Base-by-base conservation (phyloP, 495 filamentous ascomycete genomes). In the Aspergillus leporis region DNA sequence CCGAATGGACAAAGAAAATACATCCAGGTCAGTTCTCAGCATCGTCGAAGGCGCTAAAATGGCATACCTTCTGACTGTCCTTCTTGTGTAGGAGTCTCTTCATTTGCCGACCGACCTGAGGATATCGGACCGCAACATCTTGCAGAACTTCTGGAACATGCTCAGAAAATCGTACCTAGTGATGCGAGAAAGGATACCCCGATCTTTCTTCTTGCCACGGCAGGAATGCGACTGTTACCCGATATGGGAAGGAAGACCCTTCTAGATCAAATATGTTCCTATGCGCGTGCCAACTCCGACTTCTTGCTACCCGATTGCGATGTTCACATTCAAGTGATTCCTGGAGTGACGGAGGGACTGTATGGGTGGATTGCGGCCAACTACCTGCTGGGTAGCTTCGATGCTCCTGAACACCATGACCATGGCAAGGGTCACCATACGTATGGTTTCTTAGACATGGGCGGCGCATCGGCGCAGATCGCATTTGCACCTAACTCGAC, bases 281-380 rank as follows among this genome's bases (percentile, higher is more conserved):
- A 94, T 67, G 86, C 92, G 19, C 87, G 85, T 49, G 74, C 81
- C 48, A 87, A 91, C 49, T 92, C 92, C 12, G 77, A 86, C 21
- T 99, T 99, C 65, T 81, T 86, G 50, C 81, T 99, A 5, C 92
- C 94, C 36, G 92, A 98, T 69, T 99, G 94, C 75, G 85, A 81
- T 53, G 72, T 90, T 4, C 92, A 99, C 66, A 90, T 99, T 22
- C 93, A 97, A 66, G 92, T 97, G 13, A 98, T 99, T 56, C 86
- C 90, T 1, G 94, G 94, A n/a, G 93, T 96, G 67, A 98, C 95
- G 0, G 94, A 99, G 71, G 94, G 93, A 18, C 71, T 99, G 41
- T 99, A 98, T 63, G 94, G 94, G n/a, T 99, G 94, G 94, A 87
- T 98, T 61, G 94, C 94, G 34, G 87, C 93, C n/a, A 99, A 99